Evolutionary conservation across 352 stramenopile genomes (phyloP).

Genomic region (Phytophthora sojae): DNA sequence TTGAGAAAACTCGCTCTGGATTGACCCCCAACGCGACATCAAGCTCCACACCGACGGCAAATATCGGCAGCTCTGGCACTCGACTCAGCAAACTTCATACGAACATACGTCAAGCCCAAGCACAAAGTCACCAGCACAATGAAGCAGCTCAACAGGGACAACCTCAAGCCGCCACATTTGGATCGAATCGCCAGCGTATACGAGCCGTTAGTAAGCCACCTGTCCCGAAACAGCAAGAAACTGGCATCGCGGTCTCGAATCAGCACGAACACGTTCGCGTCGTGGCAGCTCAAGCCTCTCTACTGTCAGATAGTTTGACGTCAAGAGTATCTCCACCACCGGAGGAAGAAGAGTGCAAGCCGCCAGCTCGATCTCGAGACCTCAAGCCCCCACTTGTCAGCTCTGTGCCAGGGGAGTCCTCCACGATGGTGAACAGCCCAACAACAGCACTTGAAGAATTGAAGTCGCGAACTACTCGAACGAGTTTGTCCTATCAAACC

Average conservation of each 20-base stretch:
- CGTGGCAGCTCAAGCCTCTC: constrained; percentile 23
- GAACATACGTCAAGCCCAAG: constrained; percentile 37
- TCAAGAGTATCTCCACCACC: constrained; percentile 20
- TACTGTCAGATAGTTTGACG: constrained; percentile 30
- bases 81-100: constrained; percentile 61
- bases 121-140: constrained; percentile 26
- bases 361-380: neutral
- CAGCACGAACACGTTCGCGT: constrained; percentile 45
- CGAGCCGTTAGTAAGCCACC: constrained; percentile 59
- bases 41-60: constrained; percentile 7
- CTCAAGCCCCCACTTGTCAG: neutral
- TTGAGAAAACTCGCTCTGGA: constrained; percentile 11
- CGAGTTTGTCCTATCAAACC: constrained; percentile 23
- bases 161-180: constrained; percentile 39
- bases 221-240: constrained; percentile 51
- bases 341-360: constrained; percentile 15
- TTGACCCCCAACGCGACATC: constrained; percentile 1
- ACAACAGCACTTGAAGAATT: neutral
- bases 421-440: neutral
- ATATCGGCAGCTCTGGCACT: constrained; percentile 17
- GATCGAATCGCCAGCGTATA: constrained; percentile 62
- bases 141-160: constrained; percentile 6
- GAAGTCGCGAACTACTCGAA: constrained; percentile 12
- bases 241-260: constrained; percentile 14
- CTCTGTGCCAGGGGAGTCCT: neutral